Evolutionary conservation across 2,329 filamentous ascomycete genomes (phyloP), one percentile per base, ranked within the genome.

Genomic region (Aaosphaeria arxii): DNA sequence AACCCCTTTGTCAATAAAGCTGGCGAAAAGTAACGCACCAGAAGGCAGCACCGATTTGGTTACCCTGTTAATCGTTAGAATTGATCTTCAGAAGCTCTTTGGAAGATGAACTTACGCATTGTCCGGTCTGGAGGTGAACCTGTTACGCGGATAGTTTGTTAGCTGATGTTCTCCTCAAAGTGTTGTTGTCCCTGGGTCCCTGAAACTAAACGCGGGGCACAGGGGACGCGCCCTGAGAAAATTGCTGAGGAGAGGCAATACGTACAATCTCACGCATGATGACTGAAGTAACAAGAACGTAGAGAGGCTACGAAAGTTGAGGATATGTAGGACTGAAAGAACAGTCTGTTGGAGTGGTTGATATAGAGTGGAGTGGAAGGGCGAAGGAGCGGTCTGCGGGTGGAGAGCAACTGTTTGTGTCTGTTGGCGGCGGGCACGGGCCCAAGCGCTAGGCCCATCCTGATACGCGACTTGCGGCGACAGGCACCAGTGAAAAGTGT

Each of bases 41-140:
- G 85, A 99, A 99, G 79, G 94, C 94, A 83, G 94, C 94, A 92
- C 94, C 94, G 68, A 97, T 96, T 89, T 99, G 94, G 88, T 99
- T 99, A 85, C 94, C 94, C 92, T 96, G 69, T 65, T 48, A 55
- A 66, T 47, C 48, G 59, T 72, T 49, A 71, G 67, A 48, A 29
- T 38, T 47, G 44, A 50, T n/a, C 49, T 42, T 54, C 50, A 33
- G 53, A 43, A 40, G 13, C 40, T 40, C 32, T 30, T 30, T 31
- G 39, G 40, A 43, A 50, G 42, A 24, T 46, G 54, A 36, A 83
- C 86, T 80, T 85, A 96, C 92, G 83, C 94, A 97, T 86, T 99
- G 94, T 78, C 94, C 94, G 84, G 94, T 99, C 83, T 99, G 94
- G 70, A 99, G 91, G 80, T 99, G 94, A 79, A 97, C 92, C 92